Conservation (phyloP, 1,139 yeast species). For the Trichomonascaceae sp. region DNA sequence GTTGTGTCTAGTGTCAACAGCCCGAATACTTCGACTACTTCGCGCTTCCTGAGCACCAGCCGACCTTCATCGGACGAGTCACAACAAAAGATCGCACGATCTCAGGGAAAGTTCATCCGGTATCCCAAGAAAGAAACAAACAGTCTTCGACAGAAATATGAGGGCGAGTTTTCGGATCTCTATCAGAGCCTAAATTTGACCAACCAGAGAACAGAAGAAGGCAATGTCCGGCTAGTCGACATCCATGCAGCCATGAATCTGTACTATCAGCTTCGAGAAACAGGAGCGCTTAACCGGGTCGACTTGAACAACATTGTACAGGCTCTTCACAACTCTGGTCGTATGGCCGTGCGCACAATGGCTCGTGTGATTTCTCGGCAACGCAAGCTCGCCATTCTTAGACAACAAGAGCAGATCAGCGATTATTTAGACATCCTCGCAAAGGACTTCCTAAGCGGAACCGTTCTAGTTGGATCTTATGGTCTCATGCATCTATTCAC, state of each 20-base stretch:
- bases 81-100: not conserved
- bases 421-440: conserved; percentile 18
- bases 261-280: conserved; percentile 13
- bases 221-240: conserved; percentile 12
- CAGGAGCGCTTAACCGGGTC: conserved; percentile 11
- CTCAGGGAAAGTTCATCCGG: conserved; percentile 1
- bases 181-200: conserved; percentile 9
- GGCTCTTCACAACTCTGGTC: conserved; percentile 16
- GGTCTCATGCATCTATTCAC: conserved; percentile 47
- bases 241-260: conserved; percentile 17
- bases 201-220: conserved; percentile 11
- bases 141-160: conserved; percentile 4
- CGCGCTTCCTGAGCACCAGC: not conserved
- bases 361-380: conserved; percentile 10
- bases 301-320: conserved; percentile 17
- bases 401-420: conserved; percentile 22
- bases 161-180: conserved; percentile 7
- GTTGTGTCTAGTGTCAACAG: not conserved
- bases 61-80: not conserved
- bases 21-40: not conserved
- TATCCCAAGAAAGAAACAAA: not conserved
- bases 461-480: conserved; percentile 33
- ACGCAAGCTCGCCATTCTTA: conserved; percentile 8
- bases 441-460: conserved; percentile 34
- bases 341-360: conserved; percentile 10